Percentiles rank a stretch among this genome's conserved stretches.
These are phyloP conservation scores for Bruguiera hainesii DNA, from an alignment of 441 rosid genomes.

Conservation along the genomic window DNA sequence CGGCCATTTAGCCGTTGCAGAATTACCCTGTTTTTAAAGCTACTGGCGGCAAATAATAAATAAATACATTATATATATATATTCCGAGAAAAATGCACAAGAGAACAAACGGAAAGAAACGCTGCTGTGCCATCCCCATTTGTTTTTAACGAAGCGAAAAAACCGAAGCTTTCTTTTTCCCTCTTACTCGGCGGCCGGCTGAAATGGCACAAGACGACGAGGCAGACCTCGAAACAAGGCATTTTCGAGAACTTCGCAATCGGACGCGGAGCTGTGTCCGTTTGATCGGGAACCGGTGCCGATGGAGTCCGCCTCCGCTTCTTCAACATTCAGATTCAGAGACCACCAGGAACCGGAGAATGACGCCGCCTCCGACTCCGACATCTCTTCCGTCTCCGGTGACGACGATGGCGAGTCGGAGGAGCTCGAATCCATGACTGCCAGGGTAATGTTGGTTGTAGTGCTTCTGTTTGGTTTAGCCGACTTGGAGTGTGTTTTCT, in stretches of 20 bases:
- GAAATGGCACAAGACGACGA: conserved; percentile 35
- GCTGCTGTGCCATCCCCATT: neutral
- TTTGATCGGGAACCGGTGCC: conserved; percentile 14
- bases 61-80: too few species aligned
- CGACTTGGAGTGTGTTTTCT: neutral
- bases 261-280: conserved; percentile 3
- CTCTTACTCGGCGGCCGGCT: neutral
- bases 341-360: conserved; percentile 39
- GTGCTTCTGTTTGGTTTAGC: neutral
- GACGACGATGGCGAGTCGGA: conserved; percentile 33
- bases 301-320: conserved; percentile 41
- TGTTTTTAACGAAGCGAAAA: conserved; percentile 19
- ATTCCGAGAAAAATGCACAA: too few species aligned
- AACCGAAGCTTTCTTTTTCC: conserved; percentile 22
- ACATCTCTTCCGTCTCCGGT: conserved; percentile 33
- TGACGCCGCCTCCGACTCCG: conserved; percentile 34
- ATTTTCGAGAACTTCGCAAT: conserved; percentile 11
- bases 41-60: conserved; percentile 15
- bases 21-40: neutral
- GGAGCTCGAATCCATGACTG: conserved; percentile 57
- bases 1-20: neutral
- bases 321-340: conserved; percentile 47
- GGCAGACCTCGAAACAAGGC: conserved; percentile 20
- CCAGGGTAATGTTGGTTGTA: conserved; percentile 29
- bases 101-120: neutral